A percentile compares a stretch with the other conserved stretches of the same genome.
phyloP scores from a whole-genome alignment of 176 grass and related monocot species.

The Oryza longistaminata region DNA sequence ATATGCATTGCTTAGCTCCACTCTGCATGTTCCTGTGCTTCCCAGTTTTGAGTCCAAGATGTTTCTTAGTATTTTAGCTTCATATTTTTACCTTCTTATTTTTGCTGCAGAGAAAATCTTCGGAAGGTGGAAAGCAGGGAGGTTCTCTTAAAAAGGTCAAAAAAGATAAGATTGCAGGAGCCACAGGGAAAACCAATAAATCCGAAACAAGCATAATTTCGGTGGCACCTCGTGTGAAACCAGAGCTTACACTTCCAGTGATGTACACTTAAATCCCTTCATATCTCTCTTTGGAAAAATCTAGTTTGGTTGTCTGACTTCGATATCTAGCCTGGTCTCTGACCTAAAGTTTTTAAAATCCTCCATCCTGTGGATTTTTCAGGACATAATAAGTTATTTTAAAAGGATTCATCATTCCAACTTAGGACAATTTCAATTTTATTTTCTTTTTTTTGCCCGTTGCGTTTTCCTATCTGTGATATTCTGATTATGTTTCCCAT shows the following conservation, averaged over 20 bases:
- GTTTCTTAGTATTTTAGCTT: constrained; percentile 25
- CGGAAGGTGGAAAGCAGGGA: constrained; percentile 80
- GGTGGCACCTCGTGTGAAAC: constrained; percentile 76
- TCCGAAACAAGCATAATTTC: constrained; percentile 73
- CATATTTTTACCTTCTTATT: constrained; percentile 36
- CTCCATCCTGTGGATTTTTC: background rate
- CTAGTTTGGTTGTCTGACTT: background rate
- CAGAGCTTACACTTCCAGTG: constrained; percentile 79
- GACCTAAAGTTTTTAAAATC: background rate
- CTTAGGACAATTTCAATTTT: background rate
- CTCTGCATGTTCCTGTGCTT: constrained; percentile 15
- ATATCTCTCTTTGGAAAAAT: constrained; percentile 26
- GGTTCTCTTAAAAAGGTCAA: constrained; percentile 78
- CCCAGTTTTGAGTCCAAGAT: background rate
- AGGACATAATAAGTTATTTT: background rate
- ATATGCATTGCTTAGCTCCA: constrained; percentile 6
- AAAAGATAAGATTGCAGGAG: constrained; percentile 82
- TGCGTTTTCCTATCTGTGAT: background rate
- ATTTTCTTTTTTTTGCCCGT: background rate
- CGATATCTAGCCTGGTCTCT: background rate
- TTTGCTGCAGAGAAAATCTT: constrained; percentile 70
- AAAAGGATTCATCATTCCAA: background rate
- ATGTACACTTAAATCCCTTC: constrained; percentile 52
- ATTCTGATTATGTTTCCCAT: background rate
- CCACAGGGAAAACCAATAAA: constrained; percentile 68